Evolutionary conservation across 495 filamentous ascomycete species (phyloP), one percentile per base, ranked within the genome.

Genomic region (Ramalina intermedia): DNA sequence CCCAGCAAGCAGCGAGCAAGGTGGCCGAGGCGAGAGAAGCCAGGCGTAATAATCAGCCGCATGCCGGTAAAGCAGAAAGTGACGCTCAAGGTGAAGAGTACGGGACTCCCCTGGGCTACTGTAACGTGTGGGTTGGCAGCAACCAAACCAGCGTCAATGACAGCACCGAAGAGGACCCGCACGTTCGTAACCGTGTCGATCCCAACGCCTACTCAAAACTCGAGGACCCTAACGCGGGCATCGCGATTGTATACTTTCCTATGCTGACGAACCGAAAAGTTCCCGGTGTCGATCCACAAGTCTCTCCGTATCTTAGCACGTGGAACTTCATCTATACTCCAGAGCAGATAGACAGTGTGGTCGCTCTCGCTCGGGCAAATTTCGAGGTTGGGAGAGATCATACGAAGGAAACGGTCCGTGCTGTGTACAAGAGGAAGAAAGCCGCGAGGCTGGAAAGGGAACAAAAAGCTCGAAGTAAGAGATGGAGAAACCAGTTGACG

Each of bases 271-370:
- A 98, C 61, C 72, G 80, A 0, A 77, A 80, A 17, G 84, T 90
- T 1, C 72, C 73, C 6, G 82, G 77, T 44, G 81, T 96, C 23
- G 80, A 95, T 60, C 90, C 91, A 0, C 75, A 81, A 33, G 76
- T 70, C 12, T 79, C 75, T 49, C 84, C 88, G 43, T 98, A 88
- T 68, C 75, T 96, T 64, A 85, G 79, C 55, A 98, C 91, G 1
- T 96, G 91, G 91, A 98, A 96, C 62, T 96, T 96, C 60, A 79
- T 94, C 39, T 96, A 94, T 64, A 87, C 84, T 33, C 84, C 87
- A 0, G 75, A 86, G 48, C 80, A 96, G 58, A 72, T 96, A 41
- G 89, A 94, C 46, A 72, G 75, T 20, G 82, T 90, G 0, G 80
- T 93, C 8, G 73, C 75, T 18, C 74, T 98, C 7, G 89, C 91